Evolutionary conservation across 139 green algal genomes (phyloP), one percentile per base, ranked within the genome.

Genomic region (Chlamydomonas sphaeroides): DNA sequence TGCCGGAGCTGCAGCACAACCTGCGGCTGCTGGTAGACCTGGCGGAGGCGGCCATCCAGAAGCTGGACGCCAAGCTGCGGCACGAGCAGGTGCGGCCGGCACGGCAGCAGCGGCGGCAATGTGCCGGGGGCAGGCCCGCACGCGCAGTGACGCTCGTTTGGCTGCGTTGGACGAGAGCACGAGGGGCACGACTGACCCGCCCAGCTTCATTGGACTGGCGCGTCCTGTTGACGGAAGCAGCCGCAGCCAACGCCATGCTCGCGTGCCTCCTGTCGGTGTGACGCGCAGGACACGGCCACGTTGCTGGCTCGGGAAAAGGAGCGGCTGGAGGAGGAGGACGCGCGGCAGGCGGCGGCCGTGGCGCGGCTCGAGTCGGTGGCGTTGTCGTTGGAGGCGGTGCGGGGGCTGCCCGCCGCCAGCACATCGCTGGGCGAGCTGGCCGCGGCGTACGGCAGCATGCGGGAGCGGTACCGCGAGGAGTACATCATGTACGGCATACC

Each of bases 1-100:
- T 99, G 93, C 95, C 97, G 0, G 97, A 99, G 92, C 91, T 99
- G 72, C 93, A 98, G 88, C 97, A 99, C 92, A 99, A 99, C 93
- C 90, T 99, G 93, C 90, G 93, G 33, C 89, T 98, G 87, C 88
- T 98, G 67, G 94, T 98, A 26, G 94, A 97, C 70, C 80, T 98
- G 61, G 94, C 94, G 11, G 97, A 98, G 79, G 91, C 90, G 4
- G 92, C 97, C 80, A 97, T 99, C 69, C 88, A 94, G 78, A 88
- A 80, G 70, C 80, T 96, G 67, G 95, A 98, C 68, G 89, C 85
- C 28, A 88, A 91, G 72, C 88, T 98, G 62, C 76, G 93, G 53
- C 91, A 95, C 41, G 93, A 98, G 90, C 95, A 97, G 84, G 93
- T 87, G 74, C 1, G 48, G 26, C 23, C 15, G 53, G 15, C 14